phyloP scores from a whole-genome alignment of 2,329 filamentous ascomycete species.

The Fusarium tricinctum region DNA sequence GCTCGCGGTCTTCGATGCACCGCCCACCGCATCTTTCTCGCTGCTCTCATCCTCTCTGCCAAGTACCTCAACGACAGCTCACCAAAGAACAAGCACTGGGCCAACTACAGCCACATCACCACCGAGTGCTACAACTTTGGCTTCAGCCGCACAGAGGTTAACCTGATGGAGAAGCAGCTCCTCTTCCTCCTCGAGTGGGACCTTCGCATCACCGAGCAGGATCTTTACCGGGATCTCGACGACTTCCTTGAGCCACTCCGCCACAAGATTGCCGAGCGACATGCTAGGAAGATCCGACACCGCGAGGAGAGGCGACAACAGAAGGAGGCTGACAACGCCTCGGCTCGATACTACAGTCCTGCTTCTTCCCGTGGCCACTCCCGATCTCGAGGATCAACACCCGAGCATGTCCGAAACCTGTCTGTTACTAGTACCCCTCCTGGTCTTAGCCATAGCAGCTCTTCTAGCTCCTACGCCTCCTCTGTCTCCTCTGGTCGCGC shows the following conservation, averaged over 20 bases:
- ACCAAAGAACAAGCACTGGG: constrained; percentile 99
- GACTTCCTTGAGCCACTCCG: constrained; percentile 90
- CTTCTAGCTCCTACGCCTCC: constrained; percentile 64
- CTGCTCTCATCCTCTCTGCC: constrained; percentile 84
- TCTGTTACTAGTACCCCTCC: constrained; percentile 59
- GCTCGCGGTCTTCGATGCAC: constrained; percentile 97
- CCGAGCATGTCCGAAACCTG: constrained; percentile 58
- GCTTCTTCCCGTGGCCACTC: constrained; percentile 62
- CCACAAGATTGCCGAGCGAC: constrained; percentile 65
- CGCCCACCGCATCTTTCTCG: constrained; percentile 96
- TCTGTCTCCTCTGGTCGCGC: constrained; percentile 64
- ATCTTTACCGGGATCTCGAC: constrained; percentile 89
- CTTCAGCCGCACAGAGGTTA: constrained; percentile 95
- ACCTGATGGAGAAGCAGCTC: constrained; percentile 99
- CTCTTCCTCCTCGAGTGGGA: constrained; percentile 97
- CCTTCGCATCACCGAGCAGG: constrained; percentile 84
- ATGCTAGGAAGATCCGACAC: constrained; percentile 65
- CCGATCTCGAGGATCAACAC: constrained; percentile 58
- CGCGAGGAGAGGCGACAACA: constrained; percentile 62
- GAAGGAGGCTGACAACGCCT: constrained; percentile 55
- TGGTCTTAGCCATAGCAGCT: constrained; percentile 64
- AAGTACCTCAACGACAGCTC: constrained; percentile 99
- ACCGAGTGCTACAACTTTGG: constrained; percentile 78
- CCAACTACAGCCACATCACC: constrained; percentile 87
- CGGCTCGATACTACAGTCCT: constrained; percentile 61